Evolutionary conservation across 2,329 filamentous ascomycete genomes (phyloP).

Genomic region (Achaetomium macrosporum): DNA sequence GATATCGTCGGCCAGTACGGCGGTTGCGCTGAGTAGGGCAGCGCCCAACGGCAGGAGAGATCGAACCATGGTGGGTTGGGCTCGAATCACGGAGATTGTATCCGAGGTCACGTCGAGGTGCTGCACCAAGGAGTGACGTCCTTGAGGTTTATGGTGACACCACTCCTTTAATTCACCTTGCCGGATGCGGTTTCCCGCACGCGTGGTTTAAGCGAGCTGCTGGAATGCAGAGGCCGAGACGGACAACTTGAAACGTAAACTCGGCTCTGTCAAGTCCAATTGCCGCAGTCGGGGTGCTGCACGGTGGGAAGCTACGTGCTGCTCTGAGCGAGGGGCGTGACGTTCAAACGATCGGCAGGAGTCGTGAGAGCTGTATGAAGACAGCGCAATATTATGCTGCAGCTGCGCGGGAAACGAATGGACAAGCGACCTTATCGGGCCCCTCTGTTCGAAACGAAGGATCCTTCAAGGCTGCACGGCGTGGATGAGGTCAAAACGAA

Average conservation of each 20-base stretch:
- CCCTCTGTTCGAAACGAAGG: conserved; percentile 7
- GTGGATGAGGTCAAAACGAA: conserved; percentile 1
- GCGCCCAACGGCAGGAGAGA: conserved; percentile 32
- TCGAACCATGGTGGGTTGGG: conserved; percentile 20
- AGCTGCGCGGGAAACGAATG: conserved; percentile 11
- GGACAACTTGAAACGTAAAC: not conserved
- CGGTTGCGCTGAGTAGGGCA: conserved; percentile 35
- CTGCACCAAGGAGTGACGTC: conserved; percentile 1
- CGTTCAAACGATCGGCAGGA: not conserved
- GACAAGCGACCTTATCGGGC: conserved; percentile 6
- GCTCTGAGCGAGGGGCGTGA: not conserved
- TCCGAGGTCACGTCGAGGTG: not conserved
- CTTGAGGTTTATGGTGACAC: conserved; percentile 6
- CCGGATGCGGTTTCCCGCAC: conserved; percentile 12
- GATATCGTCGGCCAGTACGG: conserved; percentile 32
- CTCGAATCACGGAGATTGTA: not conserved
- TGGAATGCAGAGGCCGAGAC: conserved; percentile 12
- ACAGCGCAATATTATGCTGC: not conserved
- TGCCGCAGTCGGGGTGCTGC: too few relatives aligned
- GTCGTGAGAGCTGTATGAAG: not conserved
- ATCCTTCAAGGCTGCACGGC: not conserved
- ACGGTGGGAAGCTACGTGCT: too few relatives aligned
- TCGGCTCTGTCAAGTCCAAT: not conserved
- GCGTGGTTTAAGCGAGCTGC: conserved; percentile 12
- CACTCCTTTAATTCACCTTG: conserved; percentile 19